A percentile compares a stretch with the other conserved stretches of the same genome.
phyloP scores from a whole-genome alignment of 805 yeast species.

The Lipomyces yamanashiensis region DNA sequence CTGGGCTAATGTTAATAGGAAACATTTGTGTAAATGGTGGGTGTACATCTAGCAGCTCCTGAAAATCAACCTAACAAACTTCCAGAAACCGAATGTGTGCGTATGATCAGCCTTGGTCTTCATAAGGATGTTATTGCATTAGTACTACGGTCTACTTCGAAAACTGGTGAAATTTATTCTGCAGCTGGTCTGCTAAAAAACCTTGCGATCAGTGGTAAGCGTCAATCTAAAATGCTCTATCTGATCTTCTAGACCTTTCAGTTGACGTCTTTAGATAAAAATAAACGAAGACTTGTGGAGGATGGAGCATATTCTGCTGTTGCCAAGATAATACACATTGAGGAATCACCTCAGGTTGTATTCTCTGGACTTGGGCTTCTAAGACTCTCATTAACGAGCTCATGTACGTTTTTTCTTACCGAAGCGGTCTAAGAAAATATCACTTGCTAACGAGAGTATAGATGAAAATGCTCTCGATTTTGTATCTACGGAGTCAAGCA shows the following conservation, averaged over 20 bases:
- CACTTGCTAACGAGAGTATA: neutral
- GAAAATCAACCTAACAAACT: neutral
- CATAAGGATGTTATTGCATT: conserved; percentile 1
- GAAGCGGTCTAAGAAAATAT: neutral
- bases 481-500: neutral
- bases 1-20: conserved; percentile 17
- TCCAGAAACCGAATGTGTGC: conserved; percentile 7
- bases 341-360: conserved; percentile 14
- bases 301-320: neutral
- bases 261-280: neutral
- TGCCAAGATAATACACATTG: neutral
- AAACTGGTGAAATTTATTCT: conserved; percentile 12
- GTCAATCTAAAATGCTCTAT: too few species aligned
- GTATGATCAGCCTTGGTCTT: neutral
- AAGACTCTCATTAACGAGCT: conserved; percentile 8
- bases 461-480: conserved; percentile 15
- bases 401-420: conserved; percentile 6
- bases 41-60: neutral
- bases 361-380: conserved; percentile 15
- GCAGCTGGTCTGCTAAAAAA: conserved; percentile 21
- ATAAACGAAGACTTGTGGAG: conserved; percentile 6
- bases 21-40: conserved; percentile 21
- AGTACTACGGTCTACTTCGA: neutral
- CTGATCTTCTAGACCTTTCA: neutral
- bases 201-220: conserved; percentile 18